phyloP scores from a whole-genome alignment of 2,329 filamentous ascomycete genomes.

The Paracamarosporium sp. region DNA sequence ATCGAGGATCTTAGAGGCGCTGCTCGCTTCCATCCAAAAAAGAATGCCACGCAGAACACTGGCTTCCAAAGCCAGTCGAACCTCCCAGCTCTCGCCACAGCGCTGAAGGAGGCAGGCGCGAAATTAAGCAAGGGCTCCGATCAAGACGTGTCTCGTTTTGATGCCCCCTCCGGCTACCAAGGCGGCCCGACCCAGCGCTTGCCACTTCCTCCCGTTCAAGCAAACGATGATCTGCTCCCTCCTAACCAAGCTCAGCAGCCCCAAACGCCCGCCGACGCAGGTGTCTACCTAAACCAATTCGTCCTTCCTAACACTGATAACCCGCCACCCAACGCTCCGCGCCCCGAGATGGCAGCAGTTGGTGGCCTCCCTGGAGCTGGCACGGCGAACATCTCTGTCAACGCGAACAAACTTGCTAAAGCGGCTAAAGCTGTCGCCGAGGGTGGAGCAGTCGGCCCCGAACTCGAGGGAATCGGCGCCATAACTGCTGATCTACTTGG shows the following conservation, averaged over 20 bases:
- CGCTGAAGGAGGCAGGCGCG: constrained; percentile 44
- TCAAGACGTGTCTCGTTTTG: constrained; percentile 34
- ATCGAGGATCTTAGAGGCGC: constrained; percentile 39
- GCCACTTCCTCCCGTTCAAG: constrained; percentile 31
- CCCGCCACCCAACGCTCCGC: constrained; percentile 37
- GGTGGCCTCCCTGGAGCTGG: constrained; percentile 41
- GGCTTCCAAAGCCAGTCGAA: constrained; percentile 27
- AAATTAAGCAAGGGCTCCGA: constrained; percentile 36
- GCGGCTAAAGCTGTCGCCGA: constrained; percentile 43
- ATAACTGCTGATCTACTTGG: constrained; percentile 41
- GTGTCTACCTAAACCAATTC: constrained; percentile 44
- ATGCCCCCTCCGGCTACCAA: constrained; percentile 27
- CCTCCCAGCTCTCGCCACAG: constrained; percentile 44
- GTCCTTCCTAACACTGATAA: constrained; percentile 44
- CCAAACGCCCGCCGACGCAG: constrained; percentile 42
- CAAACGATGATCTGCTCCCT: constrained; percentile 20
- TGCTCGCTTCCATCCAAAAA: constrained; percentile 39
- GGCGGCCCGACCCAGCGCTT: constrained; percentile 25
- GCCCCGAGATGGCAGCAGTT: constrained; percentile 44
- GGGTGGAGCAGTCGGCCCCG: constrained; percentile 37
- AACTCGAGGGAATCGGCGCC: constrained; percentile 43
- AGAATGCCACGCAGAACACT: constrained; percentile 21
- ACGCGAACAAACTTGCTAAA: constrained; percentile 38
- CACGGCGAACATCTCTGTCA: constrained; percentile 38
- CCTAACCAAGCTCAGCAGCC: constrained; percentile 25